phyloP scores from a whole-genome alignment of 345 rosid species.

The Arabis alpina region DNA sequence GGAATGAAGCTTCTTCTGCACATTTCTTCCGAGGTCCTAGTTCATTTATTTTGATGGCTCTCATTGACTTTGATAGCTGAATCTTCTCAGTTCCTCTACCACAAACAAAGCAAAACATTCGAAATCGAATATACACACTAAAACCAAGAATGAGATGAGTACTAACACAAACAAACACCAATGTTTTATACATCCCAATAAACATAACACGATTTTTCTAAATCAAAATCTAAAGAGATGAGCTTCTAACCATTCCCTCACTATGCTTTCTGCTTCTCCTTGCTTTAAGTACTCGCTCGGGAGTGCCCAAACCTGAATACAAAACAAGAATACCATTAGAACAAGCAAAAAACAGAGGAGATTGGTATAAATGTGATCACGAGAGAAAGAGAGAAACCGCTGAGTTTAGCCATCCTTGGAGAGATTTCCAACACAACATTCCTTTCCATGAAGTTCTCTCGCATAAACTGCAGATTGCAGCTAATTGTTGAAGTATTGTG shows the following conservation, averaged over 20 bases:
- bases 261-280: constrained; percentile 79
- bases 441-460: constrained; percentile 77
- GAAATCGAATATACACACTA: no score
- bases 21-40: no score
- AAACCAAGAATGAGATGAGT: no score
- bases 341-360: not conserved
- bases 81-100: no score
- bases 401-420: constrained; percentile 79
- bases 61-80: no score
- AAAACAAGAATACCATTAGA: not conserved
- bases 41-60: no score
- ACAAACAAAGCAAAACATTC: no score
- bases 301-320: constrained; percentile 78
- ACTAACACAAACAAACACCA: no score
- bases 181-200: no score
- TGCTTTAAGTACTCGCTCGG: constrained; percentile 84
- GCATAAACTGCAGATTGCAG: constrained; percentile 83
- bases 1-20: no score
- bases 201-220: no score
- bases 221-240: no score
- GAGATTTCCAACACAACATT: constrained; percentile 76
- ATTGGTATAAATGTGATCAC: not conserved
- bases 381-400: constrained; percentile 67
- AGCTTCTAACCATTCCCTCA: constrained; percentile 79
- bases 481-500: constrained; percentile 84